Evolutionary conservation across 1,284 basidiomycete genomes (phyloP), one percentile per base, ranked within the genome.

Genomic region (Sanguinoderma infundibulare): DNA sequence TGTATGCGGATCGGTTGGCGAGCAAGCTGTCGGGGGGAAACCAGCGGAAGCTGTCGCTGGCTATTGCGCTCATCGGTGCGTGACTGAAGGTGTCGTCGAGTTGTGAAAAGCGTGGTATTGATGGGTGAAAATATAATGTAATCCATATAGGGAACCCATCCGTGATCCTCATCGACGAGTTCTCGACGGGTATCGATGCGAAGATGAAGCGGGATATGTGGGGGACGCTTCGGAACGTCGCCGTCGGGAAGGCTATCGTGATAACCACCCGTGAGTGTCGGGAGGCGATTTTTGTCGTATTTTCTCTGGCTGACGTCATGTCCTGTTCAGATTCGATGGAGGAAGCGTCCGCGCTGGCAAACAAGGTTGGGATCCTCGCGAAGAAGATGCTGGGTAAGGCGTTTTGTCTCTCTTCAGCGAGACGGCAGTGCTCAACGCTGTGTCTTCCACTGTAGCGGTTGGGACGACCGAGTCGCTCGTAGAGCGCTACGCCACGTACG

Each of bases 141-240:
- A n/a, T n/a, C n/a, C 32, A 28, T 26, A 8, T 63, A 87, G 87
- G 91, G 3, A 93, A 94, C 69, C 90, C 91, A 0, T 78, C 87
- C 1, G 91, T 94, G 9, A 76, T 94, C 3, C 80, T 94, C 40
- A 91, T 95, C 47, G 92, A 95, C 69, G 91, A 94, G 72, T 92
- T 92, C 71, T 91, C 89, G 2, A 92, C 90, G 1, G 92, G 92
- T 5, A 87, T 94, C 26, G 92, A 94, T 72, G 88, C 91, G 3
- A 91, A 87, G 75, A 92, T 89, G 80, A 94, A 93, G 74, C 80
- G 92, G 46, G 89, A 92, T 26, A 91, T 94, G 82, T 94, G 92
- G 92, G 79, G 79, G 17, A 91, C 89, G 0, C 77, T 94, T 50
- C 80, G 87, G 60, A 82, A 82, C 39, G 86, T 90, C 4, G 79